phyloP scores from a whole-genome alignment of 306 rosid species.

The Vigna hirtella region DNA sequence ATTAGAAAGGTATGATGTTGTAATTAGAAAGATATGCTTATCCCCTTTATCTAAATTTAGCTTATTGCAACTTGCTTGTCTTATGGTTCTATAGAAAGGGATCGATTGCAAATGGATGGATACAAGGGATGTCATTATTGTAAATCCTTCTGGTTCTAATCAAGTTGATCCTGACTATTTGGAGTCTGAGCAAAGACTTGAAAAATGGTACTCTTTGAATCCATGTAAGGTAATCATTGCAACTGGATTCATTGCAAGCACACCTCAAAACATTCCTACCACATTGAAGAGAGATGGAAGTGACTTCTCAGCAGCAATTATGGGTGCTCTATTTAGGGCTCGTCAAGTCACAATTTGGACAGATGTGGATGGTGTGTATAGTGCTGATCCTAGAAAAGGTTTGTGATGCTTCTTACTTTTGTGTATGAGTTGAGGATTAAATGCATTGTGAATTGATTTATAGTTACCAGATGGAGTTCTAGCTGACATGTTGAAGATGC shows the following conservation, averaged over 20 bases:
- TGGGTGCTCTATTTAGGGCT: conserved; percentile 86
- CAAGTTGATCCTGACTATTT: conserved; percentile 95
- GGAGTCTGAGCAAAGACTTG: conserved; percentile 77
- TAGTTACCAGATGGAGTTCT: conserved; percentile 32
- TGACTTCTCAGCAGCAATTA: conserved; percentile 96
- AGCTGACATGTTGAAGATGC: conserved; percentile 17
- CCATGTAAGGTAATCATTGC: conserved; percentile 79
- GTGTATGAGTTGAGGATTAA: conserved; percentile 12
- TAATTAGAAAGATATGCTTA: conserved; percentile 23
- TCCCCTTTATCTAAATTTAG: conserved; percentile 29
- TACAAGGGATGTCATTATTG: conserved; percentile 96
- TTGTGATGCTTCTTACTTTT: conserved; percentile 44
- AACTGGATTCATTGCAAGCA: conserved; percentile 98
- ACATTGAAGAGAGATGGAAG: conserved; percentile 99
- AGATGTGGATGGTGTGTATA: conserved; percentile 96
- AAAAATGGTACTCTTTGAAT: conserved; percentile 78
- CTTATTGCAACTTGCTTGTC: conserved; percentile 33
- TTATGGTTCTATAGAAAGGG: conserved; percentile 67
- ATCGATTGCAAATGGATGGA: conserved; percentile 96
- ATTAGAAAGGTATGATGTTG: conserved; percentile 73
- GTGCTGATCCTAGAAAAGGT: conserved; percentile 99
- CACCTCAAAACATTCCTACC: conserved; percentile 86
- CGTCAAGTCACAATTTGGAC: conserved; percentile 97
- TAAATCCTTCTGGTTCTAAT: conserved; percentile 81
- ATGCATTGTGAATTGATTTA: conserved; percentile 28